A percentile compares a stretch with the other conserved stretches of the same genome.
Evolutionary conservation across 768 basidiomycete genomes (phyloP).

Genomic region (Auriculariales sp.): DNA sequence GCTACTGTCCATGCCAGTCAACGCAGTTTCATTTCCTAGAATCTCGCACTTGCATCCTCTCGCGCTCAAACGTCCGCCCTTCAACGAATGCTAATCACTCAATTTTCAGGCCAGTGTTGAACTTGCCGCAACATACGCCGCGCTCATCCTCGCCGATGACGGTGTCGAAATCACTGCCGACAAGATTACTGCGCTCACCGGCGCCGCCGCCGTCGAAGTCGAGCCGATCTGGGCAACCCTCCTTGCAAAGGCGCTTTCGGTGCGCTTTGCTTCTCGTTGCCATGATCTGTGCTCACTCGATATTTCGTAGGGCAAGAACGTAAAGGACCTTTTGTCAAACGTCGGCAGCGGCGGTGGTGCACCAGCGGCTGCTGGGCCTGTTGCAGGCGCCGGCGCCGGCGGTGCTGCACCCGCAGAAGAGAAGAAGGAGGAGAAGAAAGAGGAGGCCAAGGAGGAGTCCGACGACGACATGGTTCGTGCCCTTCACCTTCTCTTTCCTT

Average conservation of each 20-base stretch:
- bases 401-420: slow-evolving; percentile 53
- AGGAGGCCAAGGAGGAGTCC: slow-evolving; percentile 80
- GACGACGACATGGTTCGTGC: slow-evolving; percentile 76
- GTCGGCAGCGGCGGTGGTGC: slow-evolving; percentile 88
- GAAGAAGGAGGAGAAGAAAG: slow-evolving; percentile 70
- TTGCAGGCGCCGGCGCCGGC: slow-evolving; percentile 36
- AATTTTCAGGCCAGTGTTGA: slow-evolving; percentile 48
- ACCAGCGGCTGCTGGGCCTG: slow-evolving; percentile 49
- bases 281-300: no score
- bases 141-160: slow-evolving; percentile 96
- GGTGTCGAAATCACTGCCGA: slow-evolving; percentile 93
- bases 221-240: slow-evolving; percentile 96
- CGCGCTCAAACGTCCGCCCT: no score
- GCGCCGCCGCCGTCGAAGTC: slow-evolving; percentile 70
- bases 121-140: slow-evolving; percentile 90
- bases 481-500: no score
- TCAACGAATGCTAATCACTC: no score
- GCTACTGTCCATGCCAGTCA: no score
- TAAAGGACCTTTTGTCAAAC: slow-evolving; percentile 92
- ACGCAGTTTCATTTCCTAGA: no score
- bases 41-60: no score
- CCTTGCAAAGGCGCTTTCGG: slow-evolving; percentile 97
- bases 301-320: slow-evolving; percentile 94
- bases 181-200: slow-evolving; percentile 77
- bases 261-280: no score